phyloP scores from a whole-genome alignment of 768 basidiomycete genomes.

The Collybia mongolica region DNA sequence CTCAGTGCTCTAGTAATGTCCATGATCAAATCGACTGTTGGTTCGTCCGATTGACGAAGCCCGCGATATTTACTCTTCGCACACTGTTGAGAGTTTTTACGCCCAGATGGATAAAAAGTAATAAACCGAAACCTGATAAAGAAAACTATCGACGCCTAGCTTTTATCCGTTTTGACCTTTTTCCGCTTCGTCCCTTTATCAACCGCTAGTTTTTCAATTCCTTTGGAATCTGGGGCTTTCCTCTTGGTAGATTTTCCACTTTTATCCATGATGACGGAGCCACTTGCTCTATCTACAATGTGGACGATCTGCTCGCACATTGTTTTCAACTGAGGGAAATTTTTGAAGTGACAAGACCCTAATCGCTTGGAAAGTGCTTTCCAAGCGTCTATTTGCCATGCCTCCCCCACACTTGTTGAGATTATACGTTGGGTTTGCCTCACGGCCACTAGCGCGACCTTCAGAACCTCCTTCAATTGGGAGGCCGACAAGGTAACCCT shows the following conservation, averaged over 20 bases:
- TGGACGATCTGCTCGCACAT: conserved; percentile 64
- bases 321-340: conserved; percentile 56
- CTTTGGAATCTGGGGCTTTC: conserved; percentile 31
- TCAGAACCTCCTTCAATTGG: conserved; percentile 80
- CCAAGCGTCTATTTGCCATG: conserved; percentile 69
- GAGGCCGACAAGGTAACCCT: conserved; percentile 47
- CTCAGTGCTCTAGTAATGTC: not conserved
- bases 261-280: conserved; percentile 6
- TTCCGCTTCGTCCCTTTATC: conserved; percentile 37
- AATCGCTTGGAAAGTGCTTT: conserved; percentile 45
- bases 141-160: conserved; percentile 9
- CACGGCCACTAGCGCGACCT: conserved; percentile 61
- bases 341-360: conserved; percentile 56
- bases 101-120: too few relatives aligned
- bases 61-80: too few relatives aligned
- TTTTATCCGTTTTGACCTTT: conserved; percentile 41
- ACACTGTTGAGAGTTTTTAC: too few relatives aligned
- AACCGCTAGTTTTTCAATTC: conserved; percentile 14
- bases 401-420: conserved; percentile 22
- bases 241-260: conserved; percentile 29
- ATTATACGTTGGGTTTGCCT: conserved; percentile 59
- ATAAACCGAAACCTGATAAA: too few relatives aligned
- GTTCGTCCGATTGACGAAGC: too few relatives aligned
- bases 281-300: conserved; percentile 10
- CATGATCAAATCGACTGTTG: too few relatives aligned